Percentiles rank a stretch among this genome's conserved stretches.
Conservation (phyloP, 148 eudicot species). For the Simmondsia chinensis region DNA sequence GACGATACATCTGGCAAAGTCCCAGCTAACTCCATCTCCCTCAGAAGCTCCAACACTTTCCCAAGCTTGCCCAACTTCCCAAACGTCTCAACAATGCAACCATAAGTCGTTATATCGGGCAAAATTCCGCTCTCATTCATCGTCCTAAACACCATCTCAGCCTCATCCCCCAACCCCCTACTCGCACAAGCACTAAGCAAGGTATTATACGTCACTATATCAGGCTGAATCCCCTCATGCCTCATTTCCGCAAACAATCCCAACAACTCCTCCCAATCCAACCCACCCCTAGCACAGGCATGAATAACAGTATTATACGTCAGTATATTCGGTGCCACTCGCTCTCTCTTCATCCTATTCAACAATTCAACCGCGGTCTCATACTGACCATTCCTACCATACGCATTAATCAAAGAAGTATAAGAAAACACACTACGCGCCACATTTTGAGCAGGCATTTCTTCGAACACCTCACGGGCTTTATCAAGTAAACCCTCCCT, state of each 20-base stretch:
- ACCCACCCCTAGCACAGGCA: conserved; percentile 87
- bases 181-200: conserved; percentile 81
- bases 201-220: conserved; percentile 83
- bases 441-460: conserved; percentile 64
- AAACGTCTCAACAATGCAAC: conserved; percentile 79
- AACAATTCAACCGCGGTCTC: conserved; percentile 67
- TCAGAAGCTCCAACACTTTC: conserved; percentile 66
- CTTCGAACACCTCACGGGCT: conserved; percentile 67
- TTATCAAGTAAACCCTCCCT: conserved; percentile 87
- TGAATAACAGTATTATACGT: conserved; percentile 89
- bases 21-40: conserved; percentile 70
- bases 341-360: conserved; percentile 68
- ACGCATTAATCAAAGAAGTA: conserved; percentile 85
- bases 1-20: conserved; percentile 76
- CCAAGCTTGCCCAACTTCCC: conserved; percentile 58
- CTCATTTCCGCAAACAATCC: conserved; percentile 94
- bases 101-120: conserved; percentile 77
- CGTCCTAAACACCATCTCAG: conserved; percentile 87
- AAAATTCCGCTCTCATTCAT: conserved; percentile 91
- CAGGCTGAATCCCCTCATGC: conserved; percentile 95
- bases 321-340: conserved; percentile 62
- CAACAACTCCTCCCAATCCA: conserved; percentile 85
- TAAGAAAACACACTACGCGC: conserved; percentile 67
- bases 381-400: conserved; percentile 74
- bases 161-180: conserved; percentile 75